These are phyloP conservation scores for Gossypium laxum DNA, from an alignment of 441 rosid species.

Conservation along the genomic window DNA sequence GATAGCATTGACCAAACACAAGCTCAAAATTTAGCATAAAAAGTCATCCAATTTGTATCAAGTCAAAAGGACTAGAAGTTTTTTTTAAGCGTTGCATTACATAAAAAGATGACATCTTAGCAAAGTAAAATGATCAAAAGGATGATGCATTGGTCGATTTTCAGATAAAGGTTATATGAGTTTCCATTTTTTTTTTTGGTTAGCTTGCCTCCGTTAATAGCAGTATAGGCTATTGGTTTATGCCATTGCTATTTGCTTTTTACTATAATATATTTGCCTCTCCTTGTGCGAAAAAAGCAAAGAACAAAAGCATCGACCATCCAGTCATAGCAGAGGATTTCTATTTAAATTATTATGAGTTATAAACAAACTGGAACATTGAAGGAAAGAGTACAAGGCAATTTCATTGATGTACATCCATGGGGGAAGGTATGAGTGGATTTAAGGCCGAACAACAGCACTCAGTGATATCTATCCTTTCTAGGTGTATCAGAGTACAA, in stretches of 20 bases:
- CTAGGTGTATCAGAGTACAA: background rate
- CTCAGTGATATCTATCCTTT: background rate
- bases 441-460: constrained; percentile 1
- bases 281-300: background rate
- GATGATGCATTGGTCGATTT: background rate
- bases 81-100: background rate
- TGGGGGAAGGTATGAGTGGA: background rate
- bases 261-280: background rate
- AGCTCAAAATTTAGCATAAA: background rate
- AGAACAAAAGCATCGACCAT: background rate
- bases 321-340: background rate
- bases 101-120: background rate
- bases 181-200: background rate
- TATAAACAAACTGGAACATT: background rate
- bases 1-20: background rate
- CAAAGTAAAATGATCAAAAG: background rate
- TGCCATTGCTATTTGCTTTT: background rate
- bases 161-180: background rate
- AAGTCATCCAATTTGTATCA: background rate
- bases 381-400: background rate
- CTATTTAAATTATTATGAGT: background rate
- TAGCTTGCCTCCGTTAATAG: background rate
- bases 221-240: background rate
- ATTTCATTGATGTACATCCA: background rate
- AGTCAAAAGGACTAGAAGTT: background rate